Conservation (phyloP, 1,139 yeast genomes). For the Lodderomyces orthopsilosis region DNA sequence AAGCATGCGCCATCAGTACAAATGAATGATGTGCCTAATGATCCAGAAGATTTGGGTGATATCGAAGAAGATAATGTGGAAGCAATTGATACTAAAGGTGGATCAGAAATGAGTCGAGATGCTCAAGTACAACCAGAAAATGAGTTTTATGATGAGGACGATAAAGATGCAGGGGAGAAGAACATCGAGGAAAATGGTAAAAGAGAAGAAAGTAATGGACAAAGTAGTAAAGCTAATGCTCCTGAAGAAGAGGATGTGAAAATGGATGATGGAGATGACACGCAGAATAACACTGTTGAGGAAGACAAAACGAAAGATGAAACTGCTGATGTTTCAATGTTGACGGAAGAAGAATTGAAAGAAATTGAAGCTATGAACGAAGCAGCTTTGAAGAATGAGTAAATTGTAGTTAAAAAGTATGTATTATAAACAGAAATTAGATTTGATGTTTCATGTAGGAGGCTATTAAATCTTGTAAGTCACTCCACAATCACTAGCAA, state of each 20-base stretch:
- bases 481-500: neutral
- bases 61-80: slow-evolving; percentile 56
- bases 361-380: slow-evolving; percentile 39
- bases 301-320: slow-evolving; percentile 7
- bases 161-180: slow-evolving; percentile 45
- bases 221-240: neutral
- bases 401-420: neutral
- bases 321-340: slow-evolving; percentile 8
- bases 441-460: too few species aligned
- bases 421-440: too few species aligned
- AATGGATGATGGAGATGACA: slow-evolving; percentile 4
- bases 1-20: slow-evolving; percentile 96
- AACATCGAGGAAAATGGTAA: slow-evolving; percentile 17
- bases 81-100: slow-evolving; percentile 88
- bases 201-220: neutral
- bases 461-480: too few species aligned
- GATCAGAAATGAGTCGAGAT: slow-evolving; percentile 83
- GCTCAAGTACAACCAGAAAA: slow-evolving; percentile 61
- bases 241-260: slow-evolving; percentile 3
- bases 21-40: slow-evolving; percentile 85
- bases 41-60: slow-evolving; percentile 80
- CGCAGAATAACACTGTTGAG: slow-evolving; percentile 7
- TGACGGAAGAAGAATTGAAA: slow-evolving; percentile 40
- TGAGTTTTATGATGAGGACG: slow-evolving; percentile 67
- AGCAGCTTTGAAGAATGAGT: slow-evolving; percentile 5